Base-by-base conservation (phyloP, 495 filamentous ascomycete species). In the Aspergillus leporis region DNA sequence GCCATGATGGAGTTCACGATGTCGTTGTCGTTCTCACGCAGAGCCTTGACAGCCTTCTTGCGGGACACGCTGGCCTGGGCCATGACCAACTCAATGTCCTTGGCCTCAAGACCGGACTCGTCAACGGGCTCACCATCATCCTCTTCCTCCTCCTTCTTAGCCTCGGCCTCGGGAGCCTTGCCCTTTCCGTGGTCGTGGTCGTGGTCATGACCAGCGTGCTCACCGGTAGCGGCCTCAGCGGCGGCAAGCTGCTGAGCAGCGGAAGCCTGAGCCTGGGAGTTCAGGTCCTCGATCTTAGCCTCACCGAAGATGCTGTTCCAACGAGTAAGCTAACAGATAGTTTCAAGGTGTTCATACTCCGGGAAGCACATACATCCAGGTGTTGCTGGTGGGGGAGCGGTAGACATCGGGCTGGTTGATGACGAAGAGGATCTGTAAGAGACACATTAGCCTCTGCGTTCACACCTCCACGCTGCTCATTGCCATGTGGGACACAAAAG, bases 1-100 rank as follows among this genome's bases (percentile, higher is more conserved):
- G 93, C 92, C 94, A 98, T 98, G 81, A 98, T 98, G 58, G 93
- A 96, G 85, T 98, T 98, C 78, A 99, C 95, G 80, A 99, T 98
- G 76, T 99, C 95, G 68, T 97, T 96, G 78, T 97, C 92, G 75
- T 99, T 97, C 83, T 97, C 92, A 82, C 94, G 93, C 60, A 99
- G 82, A 30, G 95, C 95, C 79, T 97, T 98, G 81, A 98, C 87
- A 56, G 94, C 94, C 85, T 98, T 98, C 83, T 95, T 97, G 70
- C 94, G 82, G 60, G 90, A 94, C 55, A 99, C 94, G 69, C 81
- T 94, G 59, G 94, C 94, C 81, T 98, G 91, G 61, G 91, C 91
- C 92, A 98, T 98, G 72, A 99, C 94, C 34, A 99, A 82, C 72
- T 99, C 95, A 67, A 99, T 98, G 72, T 99, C 94, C 86, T 99